phyloP scores from a whole-genome alignment of 1,139 yeast genomes.

The Candida glucosophila region DNA sequence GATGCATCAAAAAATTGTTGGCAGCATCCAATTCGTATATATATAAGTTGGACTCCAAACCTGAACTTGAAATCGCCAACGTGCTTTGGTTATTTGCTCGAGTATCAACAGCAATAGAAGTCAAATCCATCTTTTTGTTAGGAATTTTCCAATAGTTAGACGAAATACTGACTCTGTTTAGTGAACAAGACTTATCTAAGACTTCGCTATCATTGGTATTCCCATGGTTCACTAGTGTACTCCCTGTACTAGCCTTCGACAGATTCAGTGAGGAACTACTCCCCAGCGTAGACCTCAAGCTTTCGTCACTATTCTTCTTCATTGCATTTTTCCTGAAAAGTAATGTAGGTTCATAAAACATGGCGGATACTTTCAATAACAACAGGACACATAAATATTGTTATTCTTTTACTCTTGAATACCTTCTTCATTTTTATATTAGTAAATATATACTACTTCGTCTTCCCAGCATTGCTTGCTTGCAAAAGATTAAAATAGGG shows the following conservation, averaged over 20 bases:
- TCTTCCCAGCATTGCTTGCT: no score
- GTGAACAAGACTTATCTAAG: constrained; percentile 32
- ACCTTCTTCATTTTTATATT: no score
- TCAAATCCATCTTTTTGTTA: constrained; percentile 47
- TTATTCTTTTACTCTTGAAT: no score
- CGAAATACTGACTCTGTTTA: constrained; percentile 35
- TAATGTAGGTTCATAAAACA: constrained; percentile 35
- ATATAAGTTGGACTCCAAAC: constrained; percentile 46
- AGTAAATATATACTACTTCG: no score
- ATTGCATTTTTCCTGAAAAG: constrained; percentile 41
- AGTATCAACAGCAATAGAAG: constrained; percentile 34
- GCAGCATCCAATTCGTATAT: constrained; percentile 49
- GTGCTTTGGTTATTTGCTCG: constrained; percentile 21
- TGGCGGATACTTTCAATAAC: no score
- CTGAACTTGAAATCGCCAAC: constrained; percentile 62
- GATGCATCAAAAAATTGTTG: constrained; percentile 50
- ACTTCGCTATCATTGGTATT: constrained; percentile 23
- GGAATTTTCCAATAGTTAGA: constrained; percentile 71
- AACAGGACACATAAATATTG: no score
- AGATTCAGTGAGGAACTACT: no score
- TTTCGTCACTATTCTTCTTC: constrained; percentile 18
- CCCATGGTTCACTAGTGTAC: constrained; percentile 19
- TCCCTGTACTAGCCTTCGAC: constrained; percentile 5
- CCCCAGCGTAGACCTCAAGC: constrained; percentile 9
- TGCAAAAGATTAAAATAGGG: no score